phyloP scores from a whole-genome alignment of 2,329 filamentous ascomycete genomes.

The Fusarium sp. region DNA sequence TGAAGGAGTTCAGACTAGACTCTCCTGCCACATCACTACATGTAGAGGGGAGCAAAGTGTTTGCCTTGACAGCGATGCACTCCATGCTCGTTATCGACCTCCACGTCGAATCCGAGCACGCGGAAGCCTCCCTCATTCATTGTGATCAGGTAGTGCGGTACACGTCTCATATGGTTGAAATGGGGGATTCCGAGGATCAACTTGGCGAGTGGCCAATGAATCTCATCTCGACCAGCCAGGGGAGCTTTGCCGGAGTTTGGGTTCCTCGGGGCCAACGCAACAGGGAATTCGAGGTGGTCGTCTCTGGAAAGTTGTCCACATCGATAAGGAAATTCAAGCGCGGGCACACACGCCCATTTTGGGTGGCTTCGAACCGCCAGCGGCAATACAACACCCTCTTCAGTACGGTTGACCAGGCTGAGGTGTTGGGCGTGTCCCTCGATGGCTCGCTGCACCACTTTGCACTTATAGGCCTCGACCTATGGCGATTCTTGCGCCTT shows the following conservation, averaged over 20 bases:
- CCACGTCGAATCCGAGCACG: slow-evolving; percentile 50
- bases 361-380: slow-evolving; percentile 53
- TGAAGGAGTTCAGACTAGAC: slow-evolving; percentile 61
- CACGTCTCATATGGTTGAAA: slow-evolving; percentile 60
- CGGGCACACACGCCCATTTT: slow-evolving; percentile 65
- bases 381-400: slow-evolving; percentile 58
- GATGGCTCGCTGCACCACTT: slow-evolving; percentile 80
- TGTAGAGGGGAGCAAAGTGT: slow-evolving; percentile 60
- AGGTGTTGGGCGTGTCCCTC: slow-evolving; percentile 74
- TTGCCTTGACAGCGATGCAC: slow-evolving; percentile 65
- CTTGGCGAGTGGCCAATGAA: slow-evolving; percentile 54
- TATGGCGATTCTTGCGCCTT: slow-evolving; percentile 78
- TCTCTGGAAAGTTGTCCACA: slow-evolving; percentile 67
- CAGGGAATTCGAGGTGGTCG: slow-evolving; percentile 60
- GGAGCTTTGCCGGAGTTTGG: slow-evolving; percentile 64
- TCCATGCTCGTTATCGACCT: slow-evolving; percentile 69
- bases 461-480: slow-evolving; percentile 69
- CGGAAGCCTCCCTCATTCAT: slow-evolving; percentile 56
- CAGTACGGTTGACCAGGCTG: slow-evolving; percentile 58
- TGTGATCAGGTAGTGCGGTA: slow-evolving; percentile 59
- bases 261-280: slow-evolving; percentile 57
- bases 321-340: slow-evolving; percentile 69
- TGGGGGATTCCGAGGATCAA: slow-evolving; percentile 50
- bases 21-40: slow-evolving; percentile 65
- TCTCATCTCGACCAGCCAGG: slow-evolving; percentile 61